phyloP scores from a whole-genome alignment of 208 protist genomes.

The Leishmania mexicana region DNA sequence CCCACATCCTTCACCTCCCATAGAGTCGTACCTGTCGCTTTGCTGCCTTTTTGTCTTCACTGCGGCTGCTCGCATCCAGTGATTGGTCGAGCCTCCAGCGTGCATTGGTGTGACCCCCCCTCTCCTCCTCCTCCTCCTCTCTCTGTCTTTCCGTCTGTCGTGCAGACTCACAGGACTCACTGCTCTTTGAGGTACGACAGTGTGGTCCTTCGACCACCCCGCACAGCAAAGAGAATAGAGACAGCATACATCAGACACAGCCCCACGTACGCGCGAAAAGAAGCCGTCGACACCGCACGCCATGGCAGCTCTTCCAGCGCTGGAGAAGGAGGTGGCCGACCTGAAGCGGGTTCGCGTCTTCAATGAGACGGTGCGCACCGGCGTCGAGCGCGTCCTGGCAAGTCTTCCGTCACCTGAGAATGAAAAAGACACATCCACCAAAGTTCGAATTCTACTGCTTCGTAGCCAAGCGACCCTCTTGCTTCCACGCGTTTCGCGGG shows the following conservation, averaged over 20 bases:
- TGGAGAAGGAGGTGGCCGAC: constrained; percentile 62
- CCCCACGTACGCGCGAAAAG: not conserved
- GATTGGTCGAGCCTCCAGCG: not conserved
- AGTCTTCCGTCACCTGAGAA: constrained; percentile 49
- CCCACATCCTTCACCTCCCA: not conserved
- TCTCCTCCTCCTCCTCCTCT: not conserved
- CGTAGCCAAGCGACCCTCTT: constrained; percentile 61
- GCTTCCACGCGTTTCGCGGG: constrained; percentile 70
- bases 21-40: not conserved
- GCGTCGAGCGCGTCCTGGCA: constrained; percentile 53
- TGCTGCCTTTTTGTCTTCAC: not conserved
- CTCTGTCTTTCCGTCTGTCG: not conserved
- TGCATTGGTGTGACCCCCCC: not conserved
- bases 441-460: constrained; percentile 71
- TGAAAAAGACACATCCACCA: constrained; percentile 43
- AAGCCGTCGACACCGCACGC: not conserved
- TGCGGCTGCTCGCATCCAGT: not conserved
- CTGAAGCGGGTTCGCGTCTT: constrained; percentile 69
- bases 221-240: not conserved
- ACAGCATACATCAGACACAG: not conserved
- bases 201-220: not conserved
- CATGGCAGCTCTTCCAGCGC: constrained; percentile 34
- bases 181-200: not conserved
- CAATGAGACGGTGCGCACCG: constrained; percentile 44
- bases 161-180: not conserved